These are phyloP conservation scores for Juncus effusus DNA, from an alignment of 176 grass and related monocot genomes.

Conservation along the genomic window DNA sequence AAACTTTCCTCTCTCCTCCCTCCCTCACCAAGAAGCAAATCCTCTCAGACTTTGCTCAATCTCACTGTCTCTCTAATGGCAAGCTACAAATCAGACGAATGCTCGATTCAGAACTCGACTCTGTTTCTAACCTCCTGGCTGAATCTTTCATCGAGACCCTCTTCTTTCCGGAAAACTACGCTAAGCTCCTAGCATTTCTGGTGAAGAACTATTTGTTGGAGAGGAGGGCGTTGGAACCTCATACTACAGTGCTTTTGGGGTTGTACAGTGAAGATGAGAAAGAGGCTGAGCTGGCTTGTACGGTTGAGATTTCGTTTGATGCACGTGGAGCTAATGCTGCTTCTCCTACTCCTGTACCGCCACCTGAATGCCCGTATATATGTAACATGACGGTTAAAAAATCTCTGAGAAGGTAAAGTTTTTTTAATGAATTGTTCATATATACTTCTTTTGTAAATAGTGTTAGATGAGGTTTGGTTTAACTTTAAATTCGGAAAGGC, in stretches of 20 bases:
- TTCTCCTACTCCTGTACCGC: constrained; percentile 60
- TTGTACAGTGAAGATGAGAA: constrained; percentile 32
- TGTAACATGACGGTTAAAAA: constrained; percentile 94
- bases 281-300: constrained; percentile 44
- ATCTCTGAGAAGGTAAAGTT: constrained; percentile 61
- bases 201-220: constrained; percentile 65
- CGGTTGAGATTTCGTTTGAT: constrained; percentile 78
- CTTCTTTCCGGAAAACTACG: constrained; percentile 51
- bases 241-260: constrained; percentile 66
- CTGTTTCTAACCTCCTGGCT: constrained; percentile 55
- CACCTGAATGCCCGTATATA: constrained; percentile 67
- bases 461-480: too few relatives aligned
- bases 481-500: too few relatives aligned
- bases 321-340: constrained; percentile 55
- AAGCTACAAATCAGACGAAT: constrained; percentile 57
- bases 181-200: constrained; percentile 56
- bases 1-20: constrained; percentile 48
- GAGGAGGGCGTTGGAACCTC: constrained; percentile 49
- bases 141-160: constrained; percentile 73
- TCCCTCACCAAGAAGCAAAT: constrained; percentile 37
- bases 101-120: constrained; percentile 38
- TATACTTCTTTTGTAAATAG: not conserved
- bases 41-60: constrained; percentile 44
- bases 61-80: constrained; percentile 46
- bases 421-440: not conserved